phyloP scores from a whole-genome alignment of 2,329 filamentous ascomycete genomes.

The Stemphylium beticola region DNA sequence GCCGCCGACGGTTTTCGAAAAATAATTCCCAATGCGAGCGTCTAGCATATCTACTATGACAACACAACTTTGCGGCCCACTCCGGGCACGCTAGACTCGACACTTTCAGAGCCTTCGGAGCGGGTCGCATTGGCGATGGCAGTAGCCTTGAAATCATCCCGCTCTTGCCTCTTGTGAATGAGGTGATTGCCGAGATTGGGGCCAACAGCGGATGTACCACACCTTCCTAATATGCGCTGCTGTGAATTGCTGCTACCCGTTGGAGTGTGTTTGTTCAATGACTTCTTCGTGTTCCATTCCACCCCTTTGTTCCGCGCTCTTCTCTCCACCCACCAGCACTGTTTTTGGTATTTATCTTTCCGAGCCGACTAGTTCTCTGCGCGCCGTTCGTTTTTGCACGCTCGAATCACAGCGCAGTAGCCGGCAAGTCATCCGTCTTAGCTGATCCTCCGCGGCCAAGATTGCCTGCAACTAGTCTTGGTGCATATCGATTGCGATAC shows the following conservation, averaged over 20 bases:
- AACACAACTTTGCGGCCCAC: constrained; percentile 6
- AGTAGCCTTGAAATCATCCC: constrained; percentile 9
- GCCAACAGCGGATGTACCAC: neutral
- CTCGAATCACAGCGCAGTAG: constrained; percentile 11
- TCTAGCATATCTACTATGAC: neutral
- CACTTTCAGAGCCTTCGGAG: constrained; percentile 3
- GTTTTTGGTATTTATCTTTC: constrained; percentile 1
- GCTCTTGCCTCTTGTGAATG: constrained; percentile 5
- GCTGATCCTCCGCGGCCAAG: constrained; percentile 14
- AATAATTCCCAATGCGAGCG: neutral
- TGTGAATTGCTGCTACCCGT: neutral
- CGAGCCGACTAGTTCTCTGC: constrained; percentile 2
- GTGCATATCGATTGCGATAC: constrained; percentile 15
- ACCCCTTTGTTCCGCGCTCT: neutral
- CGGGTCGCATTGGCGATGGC: constrained; percentile 8
- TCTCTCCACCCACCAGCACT: neutral
- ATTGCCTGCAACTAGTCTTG: constrained; percentile 14
- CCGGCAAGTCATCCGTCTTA: constrained; percentile 16
- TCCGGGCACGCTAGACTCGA: constrained; percentile 2
- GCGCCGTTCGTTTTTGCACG: constrained; percentile 2
- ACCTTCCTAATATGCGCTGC: neutral
- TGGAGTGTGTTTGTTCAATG: neutral
- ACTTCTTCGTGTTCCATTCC: neutral
- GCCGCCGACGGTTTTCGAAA: neutral
- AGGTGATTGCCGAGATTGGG: constrained; percentile 1